Evolutionary conservation across 345 rosid genomes (phyloP), one percentile per base, ranked within the genome.

Genomic region (Eucalyptus tenuipes): DNA sequence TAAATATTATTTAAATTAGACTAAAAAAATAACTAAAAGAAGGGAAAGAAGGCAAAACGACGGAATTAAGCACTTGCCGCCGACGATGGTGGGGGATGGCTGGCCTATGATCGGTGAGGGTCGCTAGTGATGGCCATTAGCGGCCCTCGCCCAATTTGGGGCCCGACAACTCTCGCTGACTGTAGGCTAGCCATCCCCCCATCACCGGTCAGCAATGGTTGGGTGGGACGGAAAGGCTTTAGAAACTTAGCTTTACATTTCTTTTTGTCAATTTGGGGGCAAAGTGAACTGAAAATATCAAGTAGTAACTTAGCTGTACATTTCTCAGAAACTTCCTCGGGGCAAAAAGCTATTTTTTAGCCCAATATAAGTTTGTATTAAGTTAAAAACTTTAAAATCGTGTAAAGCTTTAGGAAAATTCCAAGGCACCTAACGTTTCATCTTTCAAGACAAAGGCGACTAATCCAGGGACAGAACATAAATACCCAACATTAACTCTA

Each of bases 201-300:
- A 24, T 55, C 29, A 25, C 29, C 3, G 0, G 29, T 0, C 3
- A 0, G 3, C 29, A 55, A 55, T 0, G 29, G 29, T 24, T 4
- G 61, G 6, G 61, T 4, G 61, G 6, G 61, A 52, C 0, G 1
- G 61, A 55, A 55, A 2, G 25, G 57, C 57, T 20, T 52, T 7
- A 20, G 25, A 52, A 52, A 52, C 57, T 52, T 52, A 52, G 10
- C 10, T 52, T 10, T 7, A 52, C 0, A 52, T 52, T 52, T 52
- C 4, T 71, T 71, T 3, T 71, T 37, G 22, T 20, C 81, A 40
- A 71, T 20, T 71, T 12, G 81, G 27, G 4, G 25, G 81, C 14
- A 18, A 20, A 71, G 81, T 71, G 7, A 3, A 33, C 10, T 3
- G 0, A 13, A n/a, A 27, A 61, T 10, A 17, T 37, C 24, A 0